phyloP scores from a whole-genome alignment of 2,329 filamentous ascomycete species.

The Myriosclerotinia curreyana region DNA sequence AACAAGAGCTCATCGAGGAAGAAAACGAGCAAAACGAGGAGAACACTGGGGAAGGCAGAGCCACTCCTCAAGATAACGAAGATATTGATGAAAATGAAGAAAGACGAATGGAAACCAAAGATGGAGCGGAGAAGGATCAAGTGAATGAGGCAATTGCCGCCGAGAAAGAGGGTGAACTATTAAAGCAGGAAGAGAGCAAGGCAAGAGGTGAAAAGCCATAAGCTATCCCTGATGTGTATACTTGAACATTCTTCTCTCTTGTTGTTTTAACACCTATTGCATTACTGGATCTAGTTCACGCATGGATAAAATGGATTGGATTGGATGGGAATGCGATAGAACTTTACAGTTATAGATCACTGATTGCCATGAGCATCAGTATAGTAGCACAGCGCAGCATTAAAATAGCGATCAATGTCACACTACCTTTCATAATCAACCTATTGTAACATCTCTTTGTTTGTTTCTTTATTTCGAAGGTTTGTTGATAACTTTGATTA shows the following conservation, averaged over 20 bases:
- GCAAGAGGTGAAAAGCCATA: conserved; percentile 27
- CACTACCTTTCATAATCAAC: conserved; percentile 6
- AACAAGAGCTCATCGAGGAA: conserved; percentile 96
- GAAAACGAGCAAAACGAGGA: conserved; percentile 89
- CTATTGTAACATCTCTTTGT: conserved; percentile 3
- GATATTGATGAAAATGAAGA: conserved; percentile 95
- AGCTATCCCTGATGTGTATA: conserved; percentile 20
- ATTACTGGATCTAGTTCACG: conserved; percentile 30
- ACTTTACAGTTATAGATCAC: conserved; percentile 18
- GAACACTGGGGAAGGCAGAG: conserved; percentile 70
- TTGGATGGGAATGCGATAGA: conserved; percentile 22
- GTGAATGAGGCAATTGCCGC: conserved; percentile 54
- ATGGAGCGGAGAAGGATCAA: conserved; percentile 46
- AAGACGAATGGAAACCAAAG: conserved; percentile 53
- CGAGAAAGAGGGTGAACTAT: conserved; percentile 50
- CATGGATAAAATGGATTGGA: conserved; percentile 29
- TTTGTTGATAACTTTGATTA: background rate
- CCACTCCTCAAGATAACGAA: conserved; percentile 78
- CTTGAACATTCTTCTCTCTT: conserved; percentile 31
- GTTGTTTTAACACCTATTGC: conserved; percentile 29
- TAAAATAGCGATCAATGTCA: conserved; percentile 1
- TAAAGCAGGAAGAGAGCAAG: conserved; percentile 43
- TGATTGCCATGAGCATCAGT: conserved; percentile 17
- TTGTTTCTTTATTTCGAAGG: background rate
- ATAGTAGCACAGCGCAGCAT: conserved; percentile 11